Conservation (phyloP, 2,329 filamentous ascomycete species). For the Penicillium sp. region DNA sequence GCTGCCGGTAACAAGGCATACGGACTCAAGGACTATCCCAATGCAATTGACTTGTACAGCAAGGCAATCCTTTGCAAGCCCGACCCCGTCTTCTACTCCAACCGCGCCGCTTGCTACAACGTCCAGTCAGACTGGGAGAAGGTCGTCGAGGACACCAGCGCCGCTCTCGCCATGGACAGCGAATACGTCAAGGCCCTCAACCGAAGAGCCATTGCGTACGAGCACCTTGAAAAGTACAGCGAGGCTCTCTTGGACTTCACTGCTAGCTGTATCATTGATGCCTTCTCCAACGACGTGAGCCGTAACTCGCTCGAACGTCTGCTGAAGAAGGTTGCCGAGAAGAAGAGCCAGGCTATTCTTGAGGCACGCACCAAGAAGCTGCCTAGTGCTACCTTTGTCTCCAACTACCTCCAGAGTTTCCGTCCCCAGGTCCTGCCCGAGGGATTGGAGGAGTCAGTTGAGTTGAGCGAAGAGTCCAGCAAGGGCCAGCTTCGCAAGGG, state of each 20-base stretch:
- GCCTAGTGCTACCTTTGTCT: constrained; percentile 93
- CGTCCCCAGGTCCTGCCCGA: constrained; percentile 74
- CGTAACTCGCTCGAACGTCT: constrained; percentile 88
- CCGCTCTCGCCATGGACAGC: constrained; percentile 86
- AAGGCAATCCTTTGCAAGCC: constrained; percentile 96
- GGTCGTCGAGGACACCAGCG: constrained; percentile 94
- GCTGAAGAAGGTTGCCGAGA: constrained; percentile 93
- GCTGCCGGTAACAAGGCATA: constrained; percentile 95
- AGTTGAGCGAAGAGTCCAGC: constrained; percentile 73
- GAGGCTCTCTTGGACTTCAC: constrained; percentile 97
- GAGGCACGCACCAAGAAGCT: constrained; percentile 77
- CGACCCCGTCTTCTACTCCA: constrained; percentile 98
- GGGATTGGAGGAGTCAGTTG: constrained; percentile 78
- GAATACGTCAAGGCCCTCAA: constrained; percentile 98
- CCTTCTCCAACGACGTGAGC: constrained; percentile 87
- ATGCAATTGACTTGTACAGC: constrained; percentile 90
- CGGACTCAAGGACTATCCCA: constrained; percentile 87
- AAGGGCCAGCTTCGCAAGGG: constrained; percentile 84
- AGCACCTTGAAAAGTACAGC: constrained; percentile 85
- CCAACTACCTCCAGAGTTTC: constrained; percentile 99
- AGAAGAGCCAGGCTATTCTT: constrained; percentile 88
- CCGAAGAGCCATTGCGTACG: constrained; percentile 92
- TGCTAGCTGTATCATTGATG: constrained; percentile 97
- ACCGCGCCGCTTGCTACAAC: constrained; percentile 96
- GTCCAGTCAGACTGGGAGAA: constrained; percentile 90